A percentile compares a stretch with the other conserved stretches of the same genome.
These are phyloP conservation scores for Huntiella omanensis DNA, from an alignment of 2,329 filamentous ascomycete genomes.

Conservation along the genomic window DNA sequence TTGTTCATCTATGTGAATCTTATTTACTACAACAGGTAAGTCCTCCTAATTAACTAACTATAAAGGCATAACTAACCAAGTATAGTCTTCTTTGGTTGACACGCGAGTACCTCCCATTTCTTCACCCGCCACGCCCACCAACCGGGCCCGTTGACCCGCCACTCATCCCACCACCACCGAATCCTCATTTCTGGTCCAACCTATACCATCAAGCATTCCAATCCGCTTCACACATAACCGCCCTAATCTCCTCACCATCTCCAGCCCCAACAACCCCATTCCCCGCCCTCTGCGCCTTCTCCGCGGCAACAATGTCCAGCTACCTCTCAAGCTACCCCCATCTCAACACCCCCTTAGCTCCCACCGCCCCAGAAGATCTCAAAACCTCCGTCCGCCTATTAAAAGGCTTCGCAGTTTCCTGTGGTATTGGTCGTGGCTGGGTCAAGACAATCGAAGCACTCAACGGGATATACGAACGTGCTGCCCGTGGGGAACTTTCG, in stretches of 20 bases:
- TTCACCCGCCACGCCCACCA: constrained; percentile 21
- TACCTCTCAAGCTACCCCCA: constrained; percentile 22
- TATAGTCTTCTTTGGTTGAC: constrained; percentile 23
- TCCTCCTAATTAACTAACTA: neutral
- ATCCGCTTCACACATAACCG: too few relatives aligned
- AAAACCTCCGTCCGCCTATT: neutral
- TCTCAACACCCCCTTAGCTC: constrained; percentile 14
- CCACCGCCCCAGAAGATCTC: neutral
- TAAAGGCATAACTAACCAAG: neutral
- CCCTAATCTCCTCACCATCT: neutral
- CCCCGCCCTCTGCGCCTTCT: constrained; percentile 27
- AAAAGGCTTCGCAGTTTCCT: neutral
- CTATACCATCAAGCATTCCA: too few relatives aligned
- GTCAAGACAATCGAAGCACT: constrained; percentile 1
- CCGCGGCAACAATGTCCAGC: constrained; percentile 23
- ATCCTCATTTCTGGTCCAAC: too few relatives aligned
- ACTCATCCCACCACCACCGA: constrained; percentile 17
- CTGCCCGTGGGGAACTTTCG: constrained; percentile 3
- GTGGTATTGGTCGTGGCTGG: constrained; percentile 6
- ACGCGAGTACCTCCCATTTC: constrained; percentile 26
- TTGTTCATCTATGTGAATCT: constrained; percentile 25
- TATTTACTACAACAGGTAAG: constrained; percentile 24
- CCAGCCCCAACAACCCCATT: constrained; percentile 21
- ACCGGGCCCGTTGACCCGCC: constrained; percentile 23
- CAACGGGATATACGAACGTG: constrained; percentile 3